These are phyloP conservation scores for Aaosphaeria pasadenensis DNA, from an alignment of 2,329 filamentous ascomycete species.

Conservation along the genomic window DNA sequence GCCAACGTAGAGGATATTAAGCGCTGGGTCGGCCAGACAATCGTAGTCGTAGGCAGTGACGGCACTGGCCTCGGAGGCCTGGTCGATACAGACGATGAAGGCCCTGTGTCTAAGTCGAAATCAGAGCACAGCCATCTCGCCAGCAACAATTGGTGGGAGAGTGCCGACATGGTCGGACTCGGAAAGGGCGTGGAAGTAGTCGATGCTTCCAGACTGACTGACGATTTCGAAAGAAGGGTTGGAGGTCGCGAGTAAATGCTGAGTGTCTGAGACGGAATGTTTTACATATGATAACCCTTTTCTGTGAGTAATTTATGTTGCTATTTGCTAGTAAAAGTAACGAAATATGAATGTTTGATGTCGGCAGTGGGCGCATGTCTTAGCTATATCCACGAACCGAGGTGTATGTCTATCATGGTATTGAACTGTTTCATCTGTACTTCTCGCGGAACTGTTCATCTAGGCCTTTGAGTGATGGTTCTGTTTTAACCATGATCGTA, in stretches of 20 bases:
- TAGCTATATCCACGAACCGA: no score
- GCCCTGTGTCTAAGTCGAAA: constrained; percentile 19
- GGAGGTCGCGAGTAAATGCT: constrained; percentile 52
- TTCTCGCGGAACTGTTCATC: no score
- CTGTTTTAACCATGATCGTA: no score
- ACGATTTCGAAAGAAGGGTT: constrained; percentile 82
- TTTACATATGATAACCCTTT: background rate
- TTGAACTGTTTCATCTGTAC: no score
- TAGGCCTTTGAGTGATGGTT: no score
- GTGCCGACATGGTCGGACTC: constrained; percentile 75
- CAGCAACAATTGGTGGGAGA: constrained; percentile 69
- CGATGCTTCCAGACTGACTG: constrained; percentile 74
- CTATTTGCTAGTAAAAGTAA: constrained; percentile 4
- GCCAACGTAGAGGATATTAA: constrained; percentile 65
- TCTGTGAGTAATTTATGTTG: constrained; percentile 3
- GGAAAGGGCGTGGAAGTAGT: constrained; percentile 87
- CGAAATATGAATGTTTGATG: constrained; percentile 3
- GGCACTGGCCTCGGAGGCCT: constrained; percentile 48
- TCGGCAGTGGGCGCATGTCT: no score
- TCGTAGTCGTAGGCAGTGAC: constrained; percentile 56
- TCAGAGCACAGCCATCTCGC: constrained; percentile 29
- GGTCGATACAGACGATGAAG: constrained; percentile 61
- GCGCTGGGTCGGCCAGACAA: constrained; percentile 61
- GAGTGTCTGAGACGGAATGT: background rate
- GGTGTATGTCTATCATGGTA: no score